Base-by-base conservation (phyloP, 23 red algal species). In the Agarophyton chilense region DNA sequence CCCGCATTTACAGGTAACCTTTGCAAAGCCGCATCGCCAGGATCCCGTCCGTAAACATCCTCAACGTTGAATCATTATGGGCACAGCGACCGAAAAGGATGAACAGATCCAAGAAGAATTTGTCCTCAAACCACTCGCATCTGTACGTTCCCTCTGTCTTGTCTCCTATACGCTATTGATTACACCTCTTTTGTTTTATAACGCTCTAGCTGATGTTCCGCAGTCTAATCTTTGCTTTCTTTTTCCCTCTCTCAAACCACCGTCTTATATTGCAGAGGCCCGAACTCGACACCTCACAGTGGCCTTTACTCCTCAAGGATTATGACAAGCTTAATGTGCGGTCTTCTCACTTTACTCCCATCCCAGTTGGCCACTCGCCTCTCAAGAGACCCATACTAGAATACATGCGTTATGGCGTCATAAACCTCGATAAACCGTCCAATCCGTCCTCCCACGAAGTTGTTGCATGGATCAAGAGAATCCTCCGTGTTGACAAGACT, bases 401-500 rank as follows among this genome's bases (percentile, higher is more conserved):
- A 78, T 95, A 95, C 61, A 43, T 98, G 1, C 83, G 96, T 14
- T 95, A 93, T 40, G 96, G 96, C 54, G 88, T 98, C 32, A 98
- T 98, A 79, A 95, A 95, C 78, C 82, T 98, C 19, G 96, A 98
- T 83, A 98, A 98, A 79, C 96, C 96, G 1, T 89, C 87, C 5
- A 98, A 98, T 49, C 96, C 96, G 31, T 95, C 93, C 22, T 96
- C 93, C 5, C 96, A 98, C 73, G 96, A 98, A 62, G 96, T 98
- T n/a, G 96, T 98, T 3, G 93, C 96, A 9, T 98, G 96, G 96
- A 92, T 98, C 61, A 98, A 98, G 66, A 71, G 84, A 33, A 98
- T 98, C n/a, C 84, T 98, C 24, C 83, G 87, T 17, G 92, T 95
- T 10, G 96, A 98, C 2, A 95, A 95, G 83, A 98, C 96, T 41